Base-by-base conservation (phyloP, 176 grass and related monocot species). In the Eleusine coracana region DNA sequence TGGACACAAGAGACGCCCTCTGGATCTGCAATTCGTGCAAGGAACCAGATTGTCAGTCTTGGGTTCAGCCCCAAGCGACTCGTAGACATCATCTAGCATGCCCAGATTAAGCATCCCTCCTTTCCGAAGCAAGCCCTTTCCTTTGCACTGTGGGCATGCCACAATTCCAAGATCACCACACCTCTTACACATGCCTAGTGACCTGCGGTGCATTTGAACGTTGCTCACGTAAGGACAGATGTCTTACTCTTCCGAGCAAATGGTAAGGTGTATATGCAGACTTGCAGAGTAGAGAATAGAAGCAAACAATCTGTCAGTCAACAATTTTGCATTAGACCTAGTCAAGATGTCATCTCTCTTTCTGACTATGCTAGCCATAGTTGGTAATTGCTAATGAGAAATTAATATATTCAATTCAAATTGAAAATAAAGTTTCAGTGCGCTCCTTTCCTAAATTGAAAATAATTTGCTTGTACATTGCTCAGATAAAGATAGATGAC, bases 151-250 rank as follows among this genome's bases (percentile, higher is more conserved):
- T 14, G 91, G 87, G 25, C 93, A 98, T 69, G 96, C 93, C 75
- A 95, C 85, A 73, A 93, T 91, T 12, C 86, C 88, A 63, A 95
- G 92, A 84, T 95, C 85, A 42, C 96, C 92, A 0, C 96, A 95
- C 52, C 65, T 91, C 87, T 91, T 92, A 31, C 96, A 98, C 92
- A 95, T 98, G 44, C 89, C 85, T 76, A 98, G 80, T 44, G 92
- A 93, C 66, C 96, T 98, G 86, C 38, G 84, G 74, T 36, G 11
- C 49, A 56, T 46, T 39, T 44, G 42, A 52, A 23, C 6, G 15
- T 80, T 61, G 64, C 41, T 80, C 46, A 68, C 23, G 87, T 42
- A 27, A 60, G 41, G 34, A 39, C 74, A 38, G 73, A 75, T 39
- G 10, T 5, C 23, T 13, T 27, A 29, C 10, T 63, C 60, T 63